A percentile compares a stretch with the other conserved stretches of the same genome.
Evolutionary conservation across 1,139 yeast genomes (phyloP).

Genomic region (Pneumocystis oryctolagi): DNA sequence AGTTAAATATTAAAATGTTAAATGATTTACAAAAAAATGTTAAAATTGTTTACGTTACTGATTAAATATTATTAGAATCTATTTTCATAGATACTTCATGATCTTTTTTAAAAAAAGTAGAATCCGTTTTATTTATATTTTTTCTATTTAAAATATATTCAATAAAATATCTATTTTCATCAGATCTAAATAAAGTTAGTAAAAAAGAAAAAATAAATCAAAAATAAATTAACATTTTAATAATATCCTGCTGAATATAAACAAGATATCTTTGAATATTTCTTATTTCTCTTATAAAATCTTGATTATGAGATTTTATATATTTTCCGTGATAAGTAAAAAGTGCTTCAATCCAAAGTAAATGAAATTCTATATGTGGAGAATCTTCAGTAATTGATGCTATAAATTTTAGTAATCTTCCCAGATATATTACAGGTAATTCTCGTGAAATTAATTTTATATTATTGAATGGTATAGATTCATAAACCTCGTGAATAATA

Average conservation of each 20-base stretch:
- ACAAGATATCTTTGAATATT: conserved; percentile 43
- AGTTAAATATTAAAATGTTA: too few species aligned
- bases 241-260: conserved; percentile 60
- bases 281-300: conserved; percentile 53
- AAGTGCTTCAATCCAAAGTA: conserved; percentile 63
- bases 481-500: conserved; percentile 59
- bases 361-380: conserved; percentile 69
- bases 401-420: conserved; percentile 51
- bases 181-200: not conserved
- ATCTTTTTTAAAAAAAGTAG: not conserved
- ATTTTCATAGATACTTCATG: not conserved
- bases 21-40: too few species aligned
- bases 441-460: conserved; percentile 49
- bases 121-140: not conserved
- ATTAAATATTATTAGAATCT: not conserved
- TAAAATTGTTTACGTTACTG: too few species aligned
- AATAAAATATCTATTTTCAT: not conserved
- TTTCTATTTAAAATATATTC: not conserved
- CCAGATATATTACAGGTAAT: conserved; percentile 63
- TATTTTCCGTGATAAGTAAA: conserved; percentile 64
- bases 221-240: conserved; percentile 24
- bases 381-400: conserved; percentile 60
- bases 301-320: conserved; percentile 47
- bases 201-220: not conserved
- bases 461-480: conserved; percentile 59